Evolutionary conservation across 306 rosid genomes (phyloP).

Genomic region (Acacia melanoxylon): DNA sequence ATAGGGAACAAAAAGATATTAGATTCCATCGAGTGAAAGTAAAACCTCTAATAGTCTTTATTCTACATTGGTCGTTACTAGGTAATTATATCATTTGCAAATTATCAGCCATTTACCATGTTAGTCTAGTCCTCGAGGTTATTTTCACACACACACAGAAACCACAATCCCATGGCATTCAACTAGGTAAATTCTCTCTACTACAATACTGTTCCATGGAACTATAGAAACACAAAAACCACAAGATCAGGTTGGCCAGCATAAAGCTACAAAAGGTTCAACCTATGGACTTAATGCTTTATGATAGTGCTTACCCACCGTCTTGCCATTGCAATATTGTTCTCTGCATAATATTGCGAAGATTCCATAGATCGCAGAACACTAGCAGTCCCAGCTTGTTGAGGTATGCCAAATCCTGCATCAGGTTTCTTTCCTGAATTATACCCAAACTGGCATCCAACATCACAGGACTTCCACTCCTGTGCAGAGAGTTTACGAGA

Average conservation of each 20-base stretch:
- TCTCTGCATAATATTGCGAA: conserved; percentile 70
- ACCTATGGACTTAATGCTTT: conserved; percentile 39
- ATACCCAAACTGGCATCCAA: conserved; percentile 75
- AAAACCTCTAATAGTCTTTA: neutral
- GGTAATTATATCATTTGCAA: conserved; percentile 12
- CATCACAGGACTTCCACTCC: conserved; percentile 79
- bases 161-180: conserved; percentile 7
- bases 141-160: neutral
- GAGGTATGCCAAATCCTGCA: conserved; percentile 75
- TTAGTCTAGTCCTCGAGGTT: conserved; percentile 5
- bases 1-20: conserved; percentile 15
- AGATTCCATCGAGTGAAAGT: neutral
- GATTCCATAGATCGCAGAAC: conserved; percentile 95
- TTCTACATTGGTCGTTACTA: conserved; percentile 21
- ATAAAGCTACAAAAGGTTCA: conserved; percentile 7
- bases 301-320: conserved; percentile 98
- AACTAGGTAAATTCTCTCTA: conserved; percentile 17
- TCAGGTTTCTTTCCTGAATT: conserved; percentile 50
- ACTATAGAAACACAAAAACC: conserved; percentile 3
- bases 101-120: conserved; percentile 6
- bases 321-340: conserved; percentile 79
- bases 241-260: conserved; percentile 10
- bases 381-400: conserved; percentile 51
- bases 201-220: conserved; percentile 26
- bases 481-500: conserved; percentile 31